Percentiles rank a stretch among this genome's conserved stretches.
phyloP scores from a whole-genome alignment of 78 protist genomes.

The Andalucia godoyi region DNA sequence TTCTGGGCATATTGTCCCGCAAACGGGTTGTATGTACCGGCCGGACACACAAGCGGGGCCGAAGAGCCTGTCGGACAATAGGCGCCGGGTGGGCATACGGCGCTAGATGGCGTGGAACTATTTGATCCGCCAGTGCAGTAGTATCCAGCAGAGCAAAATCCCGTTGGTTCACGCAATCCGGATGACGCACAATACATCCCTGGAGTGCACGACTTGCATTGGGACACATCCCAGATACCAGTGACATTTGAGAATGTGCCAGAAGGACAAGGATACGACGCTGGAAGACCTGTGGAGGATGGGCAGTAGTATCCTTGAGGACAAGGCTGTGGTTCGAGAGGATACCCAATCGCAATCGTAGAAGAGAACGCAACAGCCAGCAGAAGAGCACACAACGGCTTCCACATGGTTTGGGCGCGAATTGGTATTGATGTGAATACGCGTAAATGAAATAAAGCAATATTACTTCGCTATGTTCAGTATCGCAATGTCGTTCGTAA shows the following conservation, averaged over 20 bases:
- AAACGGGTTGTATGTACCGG: slow-evolving; percentile 15
- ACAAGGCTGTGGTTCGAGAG: too few relatives aligned
- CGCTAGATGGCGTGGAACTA: background rate
- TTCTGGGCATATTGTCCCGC: background rate
- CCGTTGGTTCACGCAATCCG: slow-evolving; percentile 6
- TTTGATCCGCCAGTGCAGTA: slow-evolving; percentile 11
- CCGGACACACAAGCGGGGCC: slow-evolving; percentile 9
- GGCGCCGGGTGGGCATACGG: slow-evolving; percentile 17
- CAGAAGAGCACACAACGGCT: too few relatives aligned
- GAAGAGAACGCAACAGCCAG: background rate
- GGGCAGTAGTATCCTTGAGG: slow-evolving; percentile 14
- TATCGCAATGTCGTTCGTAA: too few relatives aligned
- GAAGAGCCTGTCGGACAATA: slow-evolving; percentile 13
- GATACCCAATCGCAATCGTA: background rate
- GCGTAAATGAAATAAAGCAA: too few relatives aligned
- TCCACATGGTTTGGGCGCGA: too few relatives aligned
- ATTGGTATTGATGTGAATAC: too few relatives aligned
- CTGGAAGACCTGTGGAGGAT: background rate
- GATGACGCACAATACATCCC: background rate
- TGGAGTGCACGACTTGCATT: slow-evolving; percentile 10
- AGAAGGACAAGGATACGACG: background rate
- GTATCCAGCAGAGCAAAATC: slow-evolving; percentile 30
- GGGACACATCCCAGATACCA: background rate
- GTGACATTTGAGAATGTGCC: slow-evolving; percentile 3
- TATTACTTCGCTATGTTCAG: too few relatives aligned